phyloP scores from a whole-genome alignment of 129 eudicot species.

The Flaveria ramosissima region DNA sequence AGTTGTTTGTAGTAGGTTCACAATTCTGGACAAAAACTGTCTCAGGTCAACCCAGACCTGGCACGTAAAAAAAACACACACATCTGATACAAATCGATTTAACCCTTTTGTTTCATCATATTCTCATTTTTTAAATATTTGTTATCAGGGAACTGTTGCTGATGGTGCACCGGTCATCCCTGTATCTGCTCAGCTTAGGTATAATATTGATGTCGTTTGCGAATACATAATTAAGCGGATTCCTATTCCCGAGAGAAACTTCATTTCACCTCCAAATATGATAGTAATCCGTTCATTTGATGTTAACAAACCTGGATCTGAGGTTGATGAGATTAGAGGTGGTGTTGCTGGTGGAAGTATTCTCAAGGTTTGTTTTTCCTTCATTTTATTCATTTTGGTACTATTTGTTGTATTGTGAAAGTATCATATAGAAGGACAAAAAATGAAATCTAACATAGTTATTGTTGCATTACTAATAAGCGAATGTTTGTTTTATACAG shows the following conservation, averaged over 20 bases:
- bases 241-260: slow-evolving; percentile 92
- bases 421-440: background rate
- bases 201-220: slow-evolving; percentile 88
- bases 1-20: background rate
- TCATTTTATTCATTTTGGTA: background rate
- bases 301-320: slow-evolving; percentile 95
- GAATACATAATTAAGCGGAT: slow-evolving; percentile 87
- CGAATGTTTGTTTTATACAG: slow-evolving; percentile 35
- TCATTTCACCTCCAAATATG: slow-evolving; percentile 95
- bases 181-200: slow-evolving; percentile 93
- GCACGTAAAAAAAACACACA: too few relatives aligned
- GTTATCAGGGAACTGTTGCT: slow-evolving; percentile 88
- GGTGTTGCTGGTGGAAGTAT: slow-evolving; percentile 99
- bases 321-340: slow-evolving; percentile 88
- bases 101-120: background rate
- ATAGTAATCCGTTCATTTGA: slow-evolving; percentile 96
- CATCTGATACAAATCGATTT: background rate
- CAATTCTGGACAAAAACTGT: background rate
- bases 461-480: background rate
- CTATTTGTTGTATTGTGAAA: background rate
- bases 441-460: background rate
- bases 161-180: slow-evolving; percentile 95
- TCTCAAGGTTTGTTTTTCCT: slow-evolving; percentile 58
- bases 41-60: background rate
- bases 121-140: background rate